phyloP scores from a whole-genome alignment of 106 monocot genomes.

The Dioscorea zingiberensis region DNA sequence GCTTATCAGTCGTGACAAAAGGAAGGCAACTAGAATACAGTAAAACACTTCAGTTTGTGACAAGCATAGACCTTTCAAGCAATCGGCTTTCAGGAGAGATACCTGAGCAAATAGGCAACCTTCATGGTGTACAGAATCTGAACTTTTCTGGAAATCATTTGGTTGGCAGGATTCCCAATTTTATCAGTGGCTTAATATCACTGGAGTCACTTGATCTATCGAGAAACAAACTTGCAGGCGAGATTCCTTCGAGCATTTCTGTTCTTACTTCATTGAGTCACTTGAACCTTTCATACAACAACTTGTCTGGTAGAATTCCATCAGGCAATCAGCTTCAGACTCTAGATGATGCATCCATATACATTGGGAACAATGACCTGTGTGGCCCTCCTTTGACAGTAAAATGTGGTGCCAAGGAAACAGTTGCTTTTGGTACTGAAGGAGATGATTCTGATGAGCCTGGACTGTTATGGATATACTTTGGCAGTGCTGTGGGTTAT shows the following conservation, averaged over 20 bases:
- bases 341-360: conserved; percentile 16
- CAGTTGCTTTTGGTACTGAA: too few relatives aligned
- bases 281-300: conserved; percentile 31
- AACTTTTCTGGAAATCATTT: conserved; percentile 26
- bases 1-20: too few relatives aligned
- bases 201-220: conserved; percentile 29
- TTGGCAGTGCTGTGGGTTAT: conserved; percentile 1
- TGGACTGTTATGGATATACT: not conserved
- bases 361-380: conserved; percentile 18
- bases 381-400: conserved; percentile 14
- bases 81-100: conserved; percentile 7
- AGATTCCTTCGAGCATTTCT: conserved; percentile 16
- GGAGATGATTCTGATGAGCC: not conserved
- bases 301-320: conserved; percentile 28
- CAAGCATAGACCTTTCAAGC: conserved; percentile 10
- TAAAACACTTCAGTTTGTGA: not conserved
- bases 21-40: not conserved
- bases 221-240: conserved; percentile 17
- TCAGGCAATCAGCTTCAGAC: conserved; percentile 16
- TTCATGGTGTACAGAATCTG: conserved; percentile 5
- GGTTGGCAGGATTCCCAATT: conserved; percentile 12
- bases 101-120: conserved; percentile 7
- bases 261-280: conserved; percentile 7
- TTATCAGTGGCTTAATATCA: not conserved
- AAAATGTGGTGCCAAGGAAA: not conserved